Percentiles rank a stretch among this genome's conserved stretches.
Evolutionary conservation across 768 basidiomycete genomes (phyloP).

Genomic region (Mycena metata): DNA sequence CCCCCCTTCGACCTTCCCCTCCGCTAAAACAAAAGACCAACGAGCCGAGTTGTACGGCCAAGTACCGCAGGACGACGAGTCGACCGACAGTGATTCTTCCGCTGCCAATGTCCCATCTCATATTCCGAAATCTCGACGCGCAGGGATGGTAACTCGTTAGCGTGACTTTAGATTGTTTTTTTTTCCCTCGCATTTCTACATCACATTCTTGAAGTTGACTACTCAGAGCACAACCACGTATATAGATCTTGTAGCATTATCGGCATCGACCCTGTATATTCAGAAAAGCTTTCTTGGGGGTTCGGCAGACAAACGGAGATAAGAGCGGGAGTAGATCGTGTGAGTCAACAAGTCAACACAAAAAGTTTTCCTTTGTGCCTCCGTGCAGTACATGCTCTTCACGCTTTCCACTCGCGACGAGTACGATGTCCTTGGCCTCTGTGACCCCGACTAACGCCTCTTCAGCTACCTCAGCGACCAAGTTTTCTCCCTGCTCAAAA

Average conservation of each 20-base stretch:
- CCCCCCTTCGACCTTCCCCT: slow-evolving; percentile 46
- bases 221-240: too few relatives aligned
- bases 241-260: too few relatives aligned
- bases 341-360: too few relatives aligned
- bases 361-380: too few relatives aligned
- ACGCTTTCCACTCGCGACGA: slow-evolving; percentile 92
- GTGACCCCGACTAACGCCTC: slow-evolving; percentile 41
- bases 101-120: slow-evolving; percentile 61
- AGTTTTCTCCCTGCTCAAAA: slow-evolving; percentile 79
- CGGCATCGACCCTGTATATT: too few relatives aligned
- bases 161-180: background rate
- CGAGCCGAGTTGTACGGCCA: slow-evolving; percentile 55
- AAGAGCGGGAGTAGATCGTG: too few relatives aligned
- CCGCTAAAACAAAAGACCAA: slow-evolving; percentile 41
- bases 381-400: slow-evolving; percentile 76
- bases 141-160: slow-evolving; percentile 51
- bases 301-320: too few relatives aligned
- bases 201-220: background rate
- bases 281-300: too few relatives aligned
- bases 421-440: slow-evolving; percentile 55
- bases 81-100: slow-evolving; percentile 54
- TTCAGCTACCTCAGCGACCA: slow-evolving; percentile 91
- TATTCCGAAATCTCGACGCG: slow-evolving; percentile 70
- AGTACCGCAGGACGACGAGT: slow-evolving; percentile 49
- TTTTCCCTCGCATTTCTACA: too few relatives aligned